Percentiles rank a stretch among this genome's conserved stretches.
phyloP scores from a whole-genome alignment of 139 green algal genomes.

The Chlorella ohadii region DNA sequence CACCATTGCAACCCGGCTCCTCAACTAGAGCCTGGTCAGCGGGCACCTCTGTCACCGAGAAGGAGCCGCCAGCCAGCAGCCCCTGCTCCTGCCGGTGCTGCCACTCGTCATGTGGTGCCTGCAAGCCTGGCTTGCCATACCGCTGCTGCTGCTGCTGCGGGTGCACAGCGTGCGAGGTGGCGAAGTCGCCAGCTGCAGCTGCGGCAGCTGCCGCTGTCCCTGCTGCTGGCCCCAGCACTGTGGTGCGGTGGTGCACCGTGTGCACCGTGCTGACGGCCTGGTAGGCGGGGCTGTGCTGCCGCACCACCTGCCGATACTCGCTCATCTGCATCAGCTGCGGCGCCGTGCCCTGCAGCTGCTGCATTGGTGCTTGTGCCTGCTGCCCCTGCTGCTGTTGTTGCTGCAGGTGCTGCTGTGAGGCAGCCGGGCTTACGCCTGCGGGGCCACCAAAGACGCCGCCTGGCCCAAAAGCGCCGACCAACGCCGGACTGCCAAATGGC shows the following conservation, averaged over 20 bases:
- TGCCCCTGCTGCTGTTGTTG: not conserved
- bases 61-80: not conserved
- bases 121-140: not conserved
- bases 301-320: slow-evolving; percentile 6
- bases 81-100: not conserved
- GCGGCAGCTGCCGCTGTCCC: not conserved
- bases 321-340: not conserved
- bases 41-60: slow-evolving; percentile 5
- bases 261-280: slow-evolving; percentile 23
- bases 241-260: slow-evolving; percentile 10
- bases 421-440: too few species aligned
- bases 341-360: not conserved
- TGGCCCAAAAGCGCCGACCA: too few species aligned
- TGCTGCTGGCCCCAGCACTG: not conserved
- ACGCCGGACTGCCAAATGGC: not conserved
- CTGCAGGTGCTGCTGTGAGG: too few species aligned
- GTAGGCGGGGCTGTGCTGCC: slow-evolving; percentile 15
- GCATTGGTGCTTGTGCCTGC: not conserved
- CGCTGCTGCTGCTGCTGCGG: not conserved
- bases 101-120: too few species aligned
- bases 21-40: not conserved
- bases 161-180: not conserved
- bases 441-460: not conserved
- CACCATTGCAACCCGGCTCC: not conserved
- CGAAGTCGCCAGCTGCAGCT: not conserved